Conservation (phyloP, 1,139 yeast genomes). For the Yamadazyma diddensiae region DNA sequence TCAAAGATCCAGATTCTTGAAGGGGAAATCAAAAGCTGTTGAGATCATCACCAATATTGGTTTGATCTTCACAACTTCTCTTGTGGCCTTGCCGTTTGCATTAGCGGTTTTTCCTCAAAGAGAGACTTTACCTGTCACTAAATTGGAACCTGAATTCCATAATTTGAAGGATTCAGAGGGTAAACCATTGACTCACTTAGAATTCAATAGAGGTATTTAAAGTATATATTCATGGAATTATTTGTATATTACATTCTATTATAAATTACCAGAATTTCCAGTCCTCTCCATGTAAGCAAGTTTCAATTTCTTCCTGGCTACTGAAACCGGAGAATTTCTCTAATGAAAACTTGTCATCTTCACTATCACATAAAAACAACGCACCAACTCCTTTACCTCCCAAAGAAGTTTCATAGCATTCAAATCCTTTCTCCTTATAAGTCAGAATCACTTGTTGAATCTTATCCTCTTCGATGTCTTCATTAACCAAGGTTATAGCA, state of each 20-base stretch:
- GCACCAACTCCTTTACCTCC: constrained; percentile 90
- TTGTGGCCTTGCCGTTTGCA: constrained; percentile 89
- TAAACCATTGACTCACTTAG: constrained; percentile 54
- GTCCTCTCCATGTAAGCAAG: constrained; percentile 42
- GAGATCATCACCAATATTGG: constrained; percentile 78
- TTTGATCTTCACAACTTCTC: constrained; percentile 78
- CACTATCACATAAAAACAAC: constrained; percentile 22
- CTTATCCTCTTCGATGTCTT: constrained; percentile 32
- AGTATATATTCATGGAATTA: neutral
- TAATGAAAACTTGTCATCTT: constrained; percentile 24
- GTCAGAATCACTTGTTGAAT: constrained; percentile 35
- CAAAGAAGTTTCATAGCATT: constrained; percentile 74
- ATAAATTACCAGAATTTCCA: constrained; percentile 61
- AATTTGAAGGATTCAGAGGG: constrained; percentile 64
- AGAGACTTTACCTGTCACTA: constrained; percentile 53
- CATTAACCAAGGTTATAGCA: constrained; percentile 79
- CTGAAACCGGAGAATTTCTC: constrained; percentile 35
- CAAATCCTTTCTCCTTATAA: constrained; percentile 54
- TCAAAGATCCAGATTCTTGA: constrained; percentile 61
- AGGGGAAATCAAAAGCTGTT: constrained; percentile 60
- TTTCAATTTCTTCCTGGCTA: constrained; percentile 47
- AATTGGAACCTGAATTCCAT: constrained; percentile 63
- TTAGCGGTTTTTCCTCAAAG: constrained; percentile 93
- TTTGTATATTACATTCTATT: neutral
- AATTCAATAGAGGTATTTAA: constrained; percentile 90